These are phyloP conservation scores for Bonia amplexicaulis DNA, from an alignment of 176 grass and related monocot genomes.

Conservation along the genomic window DNA sequence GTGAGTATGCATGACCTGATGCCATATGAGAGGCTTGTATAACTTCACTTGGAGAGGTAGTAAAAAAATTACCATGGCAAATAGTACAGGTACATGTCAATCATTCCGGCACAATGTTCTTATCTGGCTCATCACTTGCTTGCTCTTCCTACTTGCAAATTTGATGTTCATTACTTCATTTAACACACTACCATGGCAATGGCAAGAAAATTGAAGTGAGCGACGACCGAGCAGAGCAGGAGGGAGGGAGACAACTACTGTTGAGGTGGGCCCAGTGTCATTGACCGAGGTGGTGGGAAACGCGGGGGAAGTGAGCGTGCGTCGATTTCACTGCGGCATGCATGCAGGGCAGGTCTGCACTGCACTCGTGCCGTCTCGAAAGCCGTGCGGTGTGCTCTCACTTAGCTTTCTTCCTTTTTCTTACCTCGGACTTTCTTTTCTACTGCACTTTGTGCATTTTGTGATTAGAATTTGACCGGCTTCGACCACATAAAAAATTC, in stretches of 20 bases:
- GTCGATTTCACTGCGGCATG: neutral
- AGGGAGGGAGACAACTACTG: no score
- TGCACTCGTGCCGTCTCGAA: neutral
- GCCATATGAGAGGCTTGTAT: no score
- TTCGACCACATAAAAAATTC: no score
- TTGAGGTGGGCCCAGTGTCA: neutral
- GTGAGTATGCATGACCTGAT: no score
- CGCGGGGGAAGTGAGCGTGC: no score
- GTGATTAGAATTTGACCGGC: no score
- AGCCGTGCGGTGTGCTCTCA: neutral
- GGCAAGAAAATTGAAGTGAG: neutral
- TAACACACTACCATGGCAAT: neutral
- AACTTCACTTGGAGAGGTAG: neutral
- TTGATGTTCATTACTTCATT: neutral
- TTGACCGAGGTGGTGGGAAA: neutral
- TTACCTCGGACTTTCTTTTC: neutral
- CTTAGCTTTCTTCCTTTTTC: neutral
- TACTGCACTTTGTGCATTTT: no score
- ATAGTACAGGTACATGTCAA: neutral
- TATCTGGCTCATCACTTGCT: neutral
- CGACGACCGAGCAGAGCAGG: neutral
- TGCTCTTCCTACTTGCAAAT: neutral
- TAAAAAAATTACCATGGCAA: neutral
- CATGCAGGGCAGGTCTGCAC: neutral
- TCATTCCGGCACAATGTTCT: neutral